These are phyloP conservation scores for Aquilaria yunnanensis DNA, from an alignment of 345 rosid genomes.

Conservation along the genomic window DNA sequence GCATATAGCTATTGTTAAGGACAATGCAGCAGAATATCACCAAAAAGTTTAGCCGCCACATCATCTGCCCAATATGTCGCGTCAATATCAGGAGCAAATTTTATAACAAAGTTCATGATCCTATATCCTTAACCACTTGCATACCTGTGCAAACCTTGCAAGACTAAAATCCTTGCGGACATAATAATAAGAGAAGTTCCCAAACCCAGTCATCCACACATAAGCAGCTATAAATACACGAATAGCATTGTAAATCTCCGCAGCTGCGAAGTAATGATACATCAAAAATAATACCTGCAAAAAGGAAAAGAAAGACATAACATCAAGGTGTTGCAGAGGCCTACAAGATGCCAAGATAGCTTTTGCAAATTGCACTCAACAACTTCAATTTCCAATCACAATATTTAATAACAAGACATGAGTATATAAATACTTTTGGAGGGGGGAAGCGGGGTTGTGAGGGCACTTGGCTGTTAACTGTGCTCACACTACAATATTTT, in stretches of 20 bases:
- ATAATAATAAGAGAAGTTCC: conserved; percentile 96
- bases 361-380: too few species aligned
- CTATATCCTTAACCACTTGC: conserved; percentile 7
- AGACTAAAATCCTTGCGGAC: conserved; percentile 96
- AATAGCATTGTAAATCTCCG: conserved; percentile 90
- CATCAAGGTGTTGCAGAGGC: background rate
- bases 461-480: too few species aligned
- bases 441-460: too few species aligned
- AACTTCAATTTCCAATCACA: too few species aligned
- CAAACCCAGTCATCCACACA: conserved; percentile 99
- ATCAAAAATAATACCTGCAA: conserved; percentile 93
- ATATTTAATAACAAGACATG: too few species aligned
- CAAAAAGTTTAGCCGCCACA: conserved; percentile 99
- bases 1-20: conserved; percentile 85
- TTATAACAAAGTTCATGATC: conserved; percentile 6
- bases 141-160: conserved; percentile 95
- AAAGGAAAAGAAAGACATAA: conserved; percentile 14
- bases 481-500: too few species aligned
- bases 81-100: conserved; percentile 19
- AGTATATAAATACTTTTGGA: too few species aligned
- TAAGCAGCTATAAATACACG: conserved; percentile 92
- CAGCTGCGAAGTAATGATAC: conserved; percentile 99
- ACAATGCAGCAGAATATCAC: conserved; percentile 80
- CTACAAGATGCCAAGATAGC: background rate
- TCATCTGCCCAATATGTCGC: conserved; percentile 59